Evolutionary conservation across 257 asterid genomes (phyloP), one percentile per base, ranked within the genome.

Genomic region (Scutellaria minor): DNA sequence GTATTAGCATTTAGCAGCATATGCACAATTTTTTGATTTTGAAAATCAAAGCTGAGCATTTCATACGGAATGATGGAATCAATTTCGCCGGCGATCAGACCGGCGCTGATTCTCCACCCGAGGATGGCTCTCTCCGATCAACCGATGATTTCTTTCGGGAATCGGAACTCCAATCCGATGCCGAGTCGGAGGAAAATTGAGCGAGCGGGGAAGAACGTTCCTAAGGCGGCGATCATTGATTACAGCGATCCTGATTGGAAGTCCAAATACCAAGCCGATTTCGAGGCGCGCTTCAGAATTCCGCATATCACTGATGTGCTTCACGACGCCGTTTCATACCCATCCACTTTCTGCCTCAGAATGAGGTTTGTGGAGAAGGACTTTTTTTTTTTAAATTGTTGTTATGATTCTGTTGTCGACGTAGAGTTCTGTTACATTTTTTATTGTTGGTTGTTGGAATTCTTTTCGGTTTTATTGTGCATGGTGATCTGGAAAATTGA

Each of bases 221-320:
- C 75, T 37, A 55, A 70, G 9, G n/a, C 80, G 52, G 66, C 35
- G 76, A 44, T 61, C 52, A 78, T 86, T 70, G 95, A 89, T 71
- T 89, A 73, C 80, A 79, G 79, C 76, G 96, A 92, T 84, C 96
- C 90, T 41, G 87, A 86, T 50, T 92, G 96, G 97, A 92, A 86
- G 86, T 52, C 75, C 0, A 89, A 85, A 80, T 89, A 80, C 77
- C 85, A 84, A 88, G 66, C 52, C 46, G 93, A 92, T 13, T 89
- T 92, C 74, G 93, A 83, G 64, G 82, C 84, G 68, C 89, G 96
- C 48, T 92, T 92, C 80, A 80, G 75, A 9, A 85, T 92, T 75
- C 96, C 96, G 31, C 97, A 88, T 55, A 14, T 92, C 59, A 83
- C 88, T 1, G 90, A 89, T 81, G 79, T 75, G n/a, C 70, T 85